Evolutionary conservation across 2,329 filamentous ascomycete species (phyloP).

Genomic region (Ambrosiella cleistominuta): DNA sequence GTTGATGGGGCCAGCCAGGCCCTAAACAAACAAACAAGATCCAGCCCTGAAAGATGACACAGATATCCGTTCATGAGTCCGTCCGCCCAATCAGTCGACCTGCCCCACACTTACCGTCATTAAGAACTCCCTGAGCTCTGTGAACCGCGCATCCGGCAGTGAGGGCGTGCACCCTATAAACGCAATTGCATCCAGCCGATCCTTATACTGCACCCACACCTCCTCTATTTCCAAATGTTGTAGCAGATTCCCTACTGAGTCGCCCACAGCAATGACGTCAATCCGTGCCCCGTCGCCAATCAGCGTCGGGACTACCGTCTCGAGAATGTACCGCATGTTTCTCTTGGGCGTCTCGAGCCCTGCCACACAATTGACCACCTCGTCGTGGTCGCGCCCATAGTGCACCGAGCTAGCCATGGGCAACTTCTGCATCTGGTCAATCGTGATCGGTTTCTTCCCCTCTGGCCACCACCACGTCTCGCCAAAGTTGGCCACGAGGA

Average conservation of each 20-base stretch:
- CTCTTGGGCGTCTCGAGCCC: conserved; percentile 2
- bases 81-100: neutral
- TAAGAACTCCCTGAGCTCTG: conserved; percentile 32
- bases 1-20: too few species aligned
- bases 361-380: conserved; percentile 18
- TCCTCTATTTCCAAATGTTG: conserved; percentile 40
- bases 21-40: too few species aligned
- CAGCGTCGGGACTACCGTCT: conserved; percentile 37
- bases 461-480: conserved; percentile 61
- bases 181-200: conserved; percentile 30
- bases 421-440: conserved; percentile 36
- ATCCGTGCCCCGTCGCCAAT: conserved; percentile 34
- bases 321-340: conserved; percentile 53
- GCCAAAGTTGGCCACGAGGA: conserved; percentile 64
- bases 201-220: conserved; percentile 29
- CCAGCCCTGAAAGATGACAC: too few species aligned
- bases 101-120: conserved; percentile 25
- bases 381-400: conserved; percentile 31
- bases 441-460: conserved; percentile 40
- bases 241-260: conserved; percentile 38
- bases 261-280: conserved; percentile 54
- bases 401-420: conserved; percentile 48
- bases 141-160: conserved; percentile 23
- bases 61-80: neutral
- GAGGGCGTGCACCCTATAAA: conserved; percentile 31